Evolutionary conservation across 75 land plant species (phyloP).

Genomic region (Isoetes taiwanensis): DNA sequence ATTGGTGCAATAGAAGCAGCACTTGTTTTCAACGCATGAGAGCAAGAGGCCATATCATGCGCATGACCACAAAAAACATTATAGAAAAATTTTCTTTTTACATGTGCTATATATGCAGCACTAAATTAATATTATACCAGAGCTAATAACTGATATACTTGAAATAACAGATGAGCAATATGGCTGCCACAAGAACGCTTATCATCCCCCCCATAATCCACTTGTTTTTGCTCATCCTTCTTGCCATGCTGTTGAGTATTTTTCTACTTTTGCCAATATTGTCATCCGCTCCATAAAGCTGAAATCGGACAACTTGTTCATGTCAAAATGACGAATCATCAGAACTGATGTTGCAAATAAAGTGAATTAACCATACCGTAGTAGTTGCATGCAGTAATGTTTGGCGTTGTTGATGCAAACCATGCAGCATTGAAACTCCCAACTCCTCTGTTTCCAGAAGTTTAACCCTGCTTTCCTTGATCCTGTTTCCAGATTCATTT

Average conservation of each 20-base stretch:
- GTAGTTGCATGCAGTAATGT: constrained; percentile 21
- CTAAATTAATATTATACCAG: no score
- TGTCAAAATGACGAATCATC: no score
- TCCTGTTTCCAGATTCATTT: constrained; percentile 33
- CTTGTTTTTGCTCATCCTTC: constrained; percentile 58
- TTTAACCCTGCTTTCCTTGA: constrained; percentile 36
- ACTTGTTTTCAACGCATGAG: no score
- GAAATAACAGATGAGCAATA: constrained; percentile 32
- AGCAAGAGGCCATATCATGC: no score
- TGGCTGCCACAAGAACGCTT: constrained; percentile 34
- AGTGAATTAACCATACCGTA: constrained; percentile 19
- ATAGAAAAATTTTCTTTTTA: no score
- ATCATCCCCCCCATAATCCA: constrained; percentile 43
- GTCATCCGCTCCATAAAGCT: constrained; percentile 72
- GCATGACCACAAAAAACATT: no score
- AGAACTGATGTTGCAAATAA: no score
- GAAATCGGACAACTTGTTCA: constrained; percentile 10
- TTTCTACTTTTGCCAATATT: constrained; percentile 50
- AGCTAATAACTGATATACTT: no score
- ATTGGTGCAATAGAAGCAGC: no score
- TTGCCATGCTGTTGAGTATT: constrained; percentile 41
- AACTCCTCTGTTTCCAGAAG: constrained; percentile 52
- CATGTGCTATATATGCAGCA: no score
- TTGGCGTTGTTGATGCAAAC: constrained; percentile 28
- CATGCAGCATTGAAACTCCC: constrained; percentile 50